phyloP scores from a whole-genome alignment of 1,139 yeast species.

The Nadsonia starkeyi-henricii region DNA sequence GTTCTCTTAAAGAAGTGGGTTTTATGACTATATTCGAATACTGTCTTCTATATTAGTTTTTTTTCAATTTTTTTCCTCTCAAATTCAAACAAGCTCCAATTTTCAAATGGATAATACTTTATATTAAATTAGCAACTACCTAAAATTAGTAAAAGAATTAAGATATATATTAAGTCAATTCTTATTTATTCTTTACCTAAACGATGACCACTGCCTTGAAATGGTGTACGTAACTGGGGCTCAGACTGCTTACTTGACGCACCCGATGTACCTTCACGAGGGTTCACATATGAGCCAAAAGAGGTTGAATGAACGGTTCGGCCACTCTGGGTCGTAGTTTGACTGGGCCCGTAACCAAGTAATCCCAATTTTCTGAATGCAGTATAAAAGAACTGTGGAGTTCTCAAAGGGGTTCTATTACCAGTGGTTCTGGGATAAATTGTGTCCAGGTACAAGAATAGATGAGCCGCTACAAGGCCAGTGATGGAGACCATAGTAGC shows the following conservation, averaged over 20 bases:
- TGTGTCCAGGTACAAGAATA: constrained; percentile 19
- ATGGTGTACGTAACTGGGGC: constrained; percentile 4
- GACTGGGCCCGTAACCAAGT: constrained; percentile 9
- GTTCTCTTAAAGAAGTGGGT: too few relatives aligned
- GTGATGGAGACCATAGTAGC: constrained; percentile 16
- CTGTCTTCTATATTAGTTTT: too few relatives aligned
- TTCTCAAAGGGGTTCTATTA: constrained; percentile 12
- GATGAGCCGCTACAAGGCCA: constrained; percentile 25
- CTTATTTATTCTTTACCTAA: constrained; percentile 14
- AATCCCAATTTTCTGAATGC: constrained; percentile 12
- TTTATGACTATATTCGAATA: too few relatives aligned
- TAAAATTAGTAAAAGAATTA: too few relatives aligned
- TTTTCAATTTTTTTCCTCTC: too few relatives aligned
- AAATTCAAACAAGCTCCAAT: too few relatives aligned
- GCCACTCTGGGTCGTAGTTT: background rate
- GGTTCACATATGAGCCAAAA: constrained; percentile 1
- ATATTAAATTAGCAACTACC: too few relatives aligned
- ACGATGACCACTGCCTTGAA: constrained; percentile 17
- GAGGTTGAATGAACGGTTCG: constrained; percentile 7
- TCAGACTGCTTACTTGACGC: constrained; percentile 2
- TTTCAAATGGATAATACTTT: too few relatives aligned
- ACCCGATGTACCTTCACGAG: constrained; percentile 1
- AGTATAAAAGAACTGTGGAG: constrained; percentile 13
- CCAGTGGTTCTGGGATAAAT: constrained; percentile 15
- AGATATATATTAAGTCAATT: too few relatives aligned